phyloP scores from a whole-genome alignment of 495 filamentous ascomycete genomes.

The Neurospora sp. region DNA sequence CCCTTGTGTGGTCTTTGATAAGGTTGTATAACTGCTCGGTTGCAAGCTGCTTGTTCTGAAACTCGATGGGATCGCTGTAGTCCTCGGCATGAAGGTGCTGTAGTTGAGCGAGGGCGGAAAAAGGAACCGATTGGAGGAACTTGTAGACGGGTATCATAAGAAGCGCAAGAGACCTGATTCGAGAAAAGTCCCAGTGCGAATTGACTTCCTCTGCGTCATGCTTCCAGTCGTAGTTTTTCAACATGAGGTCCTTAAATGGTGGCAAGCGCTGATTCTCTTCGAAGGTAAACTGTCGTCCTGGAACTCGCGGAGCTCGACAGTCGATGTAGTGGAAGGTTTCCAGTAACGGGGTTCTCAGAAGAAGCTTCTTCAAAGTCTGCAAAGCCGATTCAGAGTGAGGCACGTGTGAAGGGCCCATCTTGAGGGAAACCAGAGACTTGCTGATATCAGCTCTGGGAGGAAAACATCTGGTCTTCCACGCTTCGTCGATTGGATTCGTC shows the following conservation, averaged over 20 bases:
- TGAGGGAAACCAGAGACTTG: constrained; percentile 11
- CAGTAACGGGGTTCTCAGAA: constrained; percentile 11
- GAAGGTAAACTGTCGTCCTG: constrained; percentile 21
- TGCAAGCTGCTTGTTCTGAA: constrained; percentile 4
- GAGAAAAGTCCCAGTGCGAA: constrained; percentile 25
- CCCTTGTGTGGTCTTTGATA: constrained; percentile 10
- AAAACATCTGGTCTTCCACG: background rate
- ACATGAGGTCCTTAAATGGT: constrained; percentile 16
- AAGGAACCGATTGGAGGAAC: constrained; percentile 19
- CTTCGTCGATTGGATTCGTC: background rate
- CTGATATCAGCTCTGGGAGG: background rate
- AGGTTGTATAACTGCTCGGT: constrained; percentile 14
- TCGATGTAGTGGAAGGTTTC: constrained; percentile 19
- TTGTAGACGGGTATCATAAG: constrained; percentile 18
- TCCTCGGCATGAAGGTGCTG: constrained; percentile 18
- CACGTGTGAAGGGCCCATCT: constrained; percentile 11
- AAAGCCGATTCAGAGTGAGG: constrained; percentile 15
- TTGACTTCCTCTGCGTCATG: constrained; percentile 11
- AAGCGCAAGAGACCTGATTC: constrained; percentile 15
- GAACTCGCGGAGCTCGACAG: constrained; percentile 3
- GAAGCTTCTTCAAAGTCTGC: constrained; percentile 17
- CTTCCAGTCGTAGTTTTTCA: constrained; percentile 27
- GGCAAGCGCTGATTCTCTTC: constrained; percentile 19
- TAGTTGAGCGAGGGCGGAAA: constrained; percentile 12
- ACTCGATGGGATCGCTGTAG: constrained; percentile 10